Base-by-base conservation (phyloP, 495 filamentous ascomycete species). In the Talaromyces wortmannii region DNA sequence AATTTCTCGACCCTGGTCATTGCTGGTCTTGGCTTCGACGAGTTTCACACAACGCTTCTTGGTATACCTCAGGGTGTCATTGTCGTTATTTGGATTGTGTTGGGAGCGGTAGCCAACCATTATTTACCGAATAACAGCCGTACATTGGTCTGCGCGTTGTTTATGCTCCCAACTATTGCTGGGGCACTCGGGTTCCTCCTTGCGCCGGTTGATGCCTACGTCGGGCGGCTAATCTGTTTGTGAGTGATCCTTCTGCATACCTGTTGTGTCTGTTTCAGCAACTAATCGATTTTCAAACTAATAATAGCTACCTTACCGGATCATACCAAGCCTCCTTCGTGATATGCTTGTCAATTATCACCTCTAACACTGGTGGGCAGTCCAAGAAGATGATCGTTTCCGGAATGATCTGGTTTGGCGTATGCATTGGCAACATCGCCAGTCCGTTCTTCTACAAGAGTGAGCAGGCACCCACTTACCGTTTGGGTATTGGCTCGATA, bases 291-390 rank as follows among this genome's bases (percentile, higher is more conserved):
- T 23, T 2, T 8, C 16, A 16, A 16, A 12, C 7, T 46, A 17
- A 33, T 13, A 10, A 7, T 40, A 51, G 49, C 49, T 51, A 51
- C 10, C 49, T 51, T 31, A 51, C 49, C 5, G 49, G 49, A 30
- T 51, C 49, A 42, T 85, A 84, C 57, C 78, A 81, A 53, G 83
- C 80, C 1, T 78, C 82, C 0, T 83, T 79, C 32, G 79, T 83
- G 11, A 65, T 85, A 40, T 71, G 75, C 1, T 69, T 84, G 33
- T 80, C 77, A 10, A 67, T 87, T 12, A 65, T 74, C 4, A 85
- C 79, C 0, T 71, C 68, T 10, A 81, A 81, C 53, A 76, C 69
- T 50, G 78, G 71, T 0, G 76, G 81, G 1, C 80, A 84, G 45
- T 81, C 80, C 2, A 85, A 85, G 63, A 51, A 51, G 18, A 51